phyloP scores from a whole-genome alignment of 768 basidiomycete species.

The Lactarius quietus region DNA sequence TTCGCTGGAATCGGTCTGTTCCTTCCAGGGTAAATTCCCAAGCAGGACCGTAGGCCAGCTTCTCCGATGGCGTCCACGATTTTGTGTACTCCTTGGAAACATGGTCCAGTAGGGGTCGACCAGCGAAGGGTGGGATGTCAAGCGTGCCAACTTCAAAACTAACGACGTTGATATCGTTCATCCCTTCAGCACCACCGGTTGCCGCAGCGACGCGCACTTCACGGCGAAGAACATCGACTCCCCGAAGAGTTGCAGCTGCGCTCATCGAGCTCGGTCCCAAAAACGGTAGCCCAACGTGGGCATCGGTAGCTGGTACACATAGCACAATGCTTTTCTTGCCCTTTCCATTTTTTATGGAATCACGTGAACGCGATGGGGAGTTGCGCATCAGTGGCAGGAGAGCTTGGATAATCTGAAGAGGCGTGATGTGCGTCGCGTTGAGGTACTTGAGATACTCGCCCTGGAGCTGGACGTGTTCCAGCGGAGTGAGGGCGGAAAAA shows the following conservation, averaged over 20 bases:
- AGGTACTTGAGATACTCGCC: conserved; percentile 67
- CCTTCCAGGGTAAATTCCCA: conserved; percentile 50
- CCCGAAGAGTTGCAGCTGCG: conserved; percentile 68
- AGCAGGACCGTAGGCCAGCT: conserved; percentile 65
- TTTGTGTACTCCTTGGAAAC: conserved; percentile 45
- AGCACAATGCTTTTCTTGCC: conserved; percentile 53
- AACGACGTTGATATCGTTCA: conserved; percentile 66
- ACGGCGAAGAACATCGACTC: conserved; percentile 65
- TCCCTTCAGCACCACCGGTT: conserved; percentile 52
- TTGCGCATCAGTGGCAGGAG: conserved; percentile 73
- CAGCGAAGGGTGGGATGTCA: conserved; percentile 24
- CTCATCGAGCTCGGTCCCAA: conserved; percentile 65
- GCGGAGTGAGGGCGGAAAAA: conserved; percentile 48
- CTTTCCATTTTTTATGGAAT: conserved; percentile 46
- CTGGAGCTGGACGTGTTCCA: conserved; percentile 66
- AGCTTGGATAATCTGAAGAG: conserved; percentile 72
- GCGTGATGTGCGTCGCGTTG: conserved; percentile 69
- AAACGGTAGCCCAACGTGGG: conserved; percentile 72
- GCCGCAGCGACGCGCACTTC: conserved; percentile 60
- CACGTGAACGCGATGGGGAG: conserved; percentile 51
- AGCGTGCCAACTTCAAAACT: conserved; percentile 71
- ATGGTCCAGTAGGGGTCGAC: conserved; percentile 37
- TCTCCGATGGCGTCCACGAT: conserved; percentile 73
- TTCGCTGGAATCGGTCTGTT: conserved; percentile 43
- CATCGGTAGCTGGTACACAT: conserved; percentile 70